Conservation (phyloP, 1,139 yeast genomes). For the Geotrichum phurueaensis region DNA sequence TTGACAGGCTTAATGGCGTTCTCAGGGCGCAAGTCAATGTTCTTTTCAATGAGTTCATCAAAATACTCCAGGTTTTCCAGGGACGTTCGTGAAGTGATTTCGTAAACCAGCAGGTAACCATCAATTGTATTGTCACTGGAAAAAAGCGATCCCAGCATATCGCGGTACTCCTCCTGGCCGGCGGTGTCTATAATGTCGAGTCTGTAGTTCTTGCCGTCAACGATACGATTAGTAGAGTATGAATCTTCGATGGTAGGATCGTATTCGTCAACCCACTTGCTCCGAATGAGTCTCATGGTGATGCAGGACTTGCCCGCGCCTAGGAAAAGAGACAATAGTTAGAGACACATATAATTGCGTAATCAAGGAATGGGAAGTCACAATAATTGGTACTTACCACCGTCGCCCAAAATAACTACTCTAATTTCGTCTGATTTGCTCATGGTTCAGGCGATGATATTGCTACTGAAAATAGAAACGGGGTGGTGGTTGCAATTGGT, state of each 20-base stretch:
- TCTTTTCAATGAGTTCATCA: slow-evolving; percentile 78
- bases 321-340: slow-evolving; percentile 4
- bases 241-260: slow-evolving; percentile 36
- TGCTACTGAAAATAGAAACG: not conserved
- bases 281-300: slow-evolving; percentile 34
- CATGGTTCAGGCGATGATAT: not conserved
- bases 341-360: not conserved
- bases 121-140: slow-evolving; percentile 67
- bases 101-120: slow-evolving; percentile 81
- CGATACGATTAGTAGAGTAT: slow-evolving; percentile 32
- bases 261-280: slow-evolving; percentile 35
- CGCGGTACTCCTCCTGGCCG: slow-evolving; percentile 39
- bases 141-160: slow-evolving; percentile 48
- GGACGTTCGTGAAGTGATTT: slow-evolving; percentile 75
- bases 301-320: slow-evolving; percentile 34
- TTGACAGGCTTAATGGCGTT: slow-evolving; percentile 27
- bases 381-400: slow-evolving; percentile 26
- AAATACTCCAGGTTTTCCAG: slow-evolving; percentile 76
- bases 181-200: slow-evolving; percentile 38
- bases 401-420: slow-evolving; percentile 34
- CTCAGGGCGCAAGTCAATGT: slow-evolving; percentile 45
- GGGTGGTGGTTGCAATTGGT: not conserved
- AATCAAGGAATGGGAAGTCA: not conserved
- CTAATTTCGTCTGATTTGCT: slow-evolving; percentile 12
- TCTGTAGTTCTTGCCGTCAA: slow-evolving; percentile 32